Base-by-base conservation (phyloP, 2,329 filamentous ascomycete species). In the Sclerotinia spermophila region DNA sequence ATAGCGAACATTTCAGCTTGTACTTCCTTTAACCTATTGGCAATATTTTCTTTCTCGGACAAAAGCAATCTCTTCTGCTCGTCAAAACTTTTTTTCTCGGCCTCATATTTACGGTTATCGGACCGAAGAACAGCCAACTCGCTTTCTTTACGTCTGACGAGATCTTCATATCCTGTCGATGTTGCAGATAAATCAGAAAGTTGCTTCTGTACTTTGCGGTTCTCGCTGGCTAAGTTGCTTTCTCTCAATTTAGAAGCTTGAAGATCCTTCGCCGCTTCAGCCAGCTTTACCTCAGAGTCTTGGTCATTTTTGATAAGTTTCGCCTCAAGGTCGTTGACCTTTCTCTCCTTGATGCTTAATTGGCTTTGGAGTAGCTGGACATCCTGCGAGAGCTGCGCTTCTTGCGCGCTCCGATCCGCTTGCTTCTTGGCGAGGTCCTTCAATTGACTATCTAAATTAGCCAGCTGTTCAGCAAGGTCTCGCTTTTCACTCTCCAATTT, bases 301-400 rank as follows among this genome's bases (percentile, higher is more conserved):
- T 97, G 93, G 75, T 97, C 94, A 6, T 90, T 88, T 80, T 93
- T 91, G 51, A 97, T 83, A 53, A 98, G 82, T 77, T 94, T 96
- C 45, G 85, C 85, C 80, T 99, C 95, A 11, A 98, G 84, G 69
- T 99, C 96, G 70, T 92, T 89, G 7, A 93, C 84, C 80, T 98
- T 99, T 70, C 93, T 89, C 69, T 97, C 94, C 80, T 97, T 97
- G 72, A 98, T 82, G 68, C 88, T 87, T 19, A 99, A 83, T 75
- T 98, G 95, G 75, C 94, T 98, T 76, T 95, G 91, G 6, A 99
- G 87, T 87, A 97, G 92, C 79, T 92, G 93, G 75, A 97, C 88
- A 76, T 99, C 94, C 73, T 94, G 92, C 62, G 88, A 88, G 27
- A 99, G 84, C 17, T 86, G 87, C 53, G 92, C 87, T 78, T 98